Evolutionary conservation across 768 basidiomycete species (phyloP).

Genomic region (Amanita rimosa): DNA sequence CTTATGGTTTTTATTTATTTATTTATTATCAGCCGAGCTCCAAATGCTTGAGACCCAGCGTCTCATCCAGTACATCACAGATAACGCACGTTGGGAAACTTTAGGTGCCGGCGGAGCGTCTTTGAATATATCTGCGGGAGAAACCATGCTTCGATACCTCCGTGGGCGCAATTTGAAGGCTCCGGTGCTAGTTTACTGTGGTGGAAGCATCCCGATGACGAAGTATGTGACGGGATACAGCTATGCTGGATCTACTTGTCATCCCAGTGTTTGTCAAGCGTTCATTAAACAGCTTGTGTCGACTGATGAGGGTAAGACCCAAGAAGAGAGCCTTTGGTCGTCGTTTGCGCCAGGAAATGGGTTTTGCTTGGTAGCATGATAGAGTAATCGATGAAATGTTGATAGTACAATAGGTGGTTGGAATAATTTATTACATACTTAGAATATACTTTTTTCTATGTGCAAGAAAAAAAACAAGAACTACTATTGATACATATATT

Average conservation of each 20-base stretch:
- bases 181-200: conserved; percentile 15
- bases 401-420: too few species aligned
- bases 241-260: conserved; percentile 12
- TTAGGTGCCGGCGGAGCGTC: neutral
- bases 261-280: neutral
- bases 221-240: conserved; percentile 13
- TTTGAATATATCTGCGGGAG: conserved; percentile 15
- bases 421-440: too few species aligned
- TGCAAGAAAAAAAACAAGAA: too few species aligned
- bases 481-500: too few species aligned
- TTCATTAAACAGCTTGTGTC: neutral
- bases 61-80: conserved; percentile 18
- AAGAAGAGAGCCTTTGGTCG: neutral
- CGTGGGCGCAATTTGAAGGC: conserved; percentile 11
- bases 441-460: too few species aligned
- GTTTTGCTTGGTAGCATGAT: neutral
- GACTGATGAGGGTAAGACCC: neutral
- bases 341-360: neutral
- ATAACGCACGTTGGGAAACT: conserved; percentile 16
- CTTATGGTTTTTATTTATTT: too few species aligned
- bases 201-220: conserved; percentile 11
- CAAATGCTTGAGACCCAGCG: conserved; percentile 12
- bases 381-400: too few species aligned
- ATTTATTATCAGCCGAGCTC: conserved; percentile 15
- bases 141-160: conserved; percentile 16